Evolutionary conservation across 1,284 basidiomycete genomes (phyloP).

Genomic region (Sanghuangporus sanghuang): DNA sequence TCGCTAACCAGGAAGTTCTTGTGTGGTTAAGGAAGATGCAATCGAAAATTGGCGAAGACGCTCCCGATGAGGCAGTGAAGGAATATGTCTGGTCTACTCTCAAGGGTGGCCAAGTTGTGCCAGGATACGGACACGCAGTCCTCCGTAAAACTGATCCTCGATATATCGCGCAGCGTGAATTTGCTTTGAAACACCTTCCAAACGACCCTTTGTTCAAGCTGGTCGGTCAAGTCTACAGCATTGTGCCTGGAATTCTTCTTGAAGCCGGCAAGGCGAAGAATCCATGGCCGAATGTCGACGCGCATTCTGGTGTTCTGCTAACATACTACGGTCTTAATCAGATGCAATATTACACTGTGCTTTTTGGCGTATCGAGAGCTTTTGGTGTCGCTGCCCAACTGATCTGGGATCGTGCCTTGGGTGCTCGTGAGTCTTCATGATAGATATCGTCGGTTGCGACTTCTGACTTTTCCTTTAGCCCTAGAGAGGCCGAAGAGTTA

Average conservation of each 20-base stretch:
- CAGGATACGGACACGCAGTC: conserved; percentile 95
- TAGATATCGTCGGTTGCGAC: background rate
- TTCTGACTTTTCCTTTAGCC: conserved; percentile 36
- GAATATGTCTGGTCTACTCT: conserved; percentile 93
- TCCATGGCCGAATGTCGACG: conserved; percentile 94
- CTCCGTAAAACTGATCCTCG: conserved; percentile 97
- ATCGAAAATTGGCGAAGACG: conserved; percentile 73
- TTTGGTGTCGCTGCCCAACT: conserved; percentile 88
- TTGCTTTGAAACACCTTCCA: conserved; percentile 86
- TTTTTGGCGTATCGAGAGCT: conserved; percentile 94
- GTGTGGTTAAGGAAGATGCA: conserved; percentile 90
- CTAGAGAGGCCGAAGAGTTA: conserved; percentile 87
- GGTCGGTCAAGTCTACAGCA: conserved; percentile 88
- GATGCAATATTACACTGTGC: conserved; percentile 94
- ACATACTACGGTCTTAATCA: conserved; percentile 86
- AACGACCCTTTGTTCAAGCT: conserved; percentile 89
- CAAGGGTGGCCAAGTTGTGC: conserved; percentile 88
- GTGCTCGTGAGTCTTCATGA: conserved; percentile 62
- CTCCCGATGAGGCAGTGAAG: conserved; percentile 81
- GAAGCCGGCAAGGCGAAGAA: conserved; percentile 95
- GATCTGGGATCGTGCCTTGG: conserved; percentile 95
- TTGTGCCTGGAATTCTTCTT: conserved; percentile 90
- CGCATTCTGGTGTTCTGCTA: conserved; percentile 92
- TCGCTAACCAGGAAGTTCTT: conserved; percentile 95
- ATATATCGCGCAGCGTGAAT: conserved; percentile 93